Conservation (phyloP, 2,329 filamentous ascomycete species). For the Fusarium burgessii region DNA sequence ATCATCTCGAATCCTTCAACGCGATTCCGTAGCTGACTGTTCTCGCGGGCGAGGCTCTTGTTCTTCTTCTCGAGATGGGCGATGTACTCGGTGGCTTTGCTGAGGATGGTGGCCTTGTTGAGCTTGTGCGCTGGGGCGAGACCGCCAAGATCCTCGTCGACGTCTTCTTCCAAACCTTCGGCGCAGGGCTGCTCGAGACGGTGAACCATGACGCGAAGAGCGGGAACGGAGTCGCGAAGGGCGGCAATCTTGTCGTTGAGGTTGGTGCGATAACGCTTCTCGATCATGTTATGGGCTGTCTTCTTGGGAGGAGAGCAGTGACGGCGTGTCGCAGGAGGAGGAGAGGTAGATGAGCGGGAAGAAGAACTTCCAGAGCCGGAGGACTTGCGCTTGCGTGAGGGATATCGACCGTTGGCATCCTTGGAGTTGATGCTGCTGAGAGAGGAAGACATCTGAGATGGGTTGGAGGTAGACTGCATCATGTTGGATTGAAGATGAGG, state of each 20-base stretch:
- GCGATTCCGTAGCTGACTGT: conserved; percentile 49
- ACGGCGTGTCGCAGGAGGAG: conserved; percentile 46
- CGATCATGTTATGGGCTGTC: conserved; percentile 95
- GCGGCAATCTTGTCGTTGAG: conserved; percentile 95
- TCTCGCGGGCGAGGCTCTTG: conserved; percentile 49
- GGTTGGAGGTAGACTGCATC: conserved; percentile 37
- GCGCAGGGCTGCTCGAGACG: conserved; percentile 71
- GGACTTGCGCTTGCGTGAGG: conserved; percentile 51
- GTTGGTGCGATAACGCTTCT: conserved; percentile 94
- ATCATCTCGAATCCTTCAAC: conserved; percentile 49
- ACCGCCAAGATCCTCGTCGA: conserved; percentile 79
- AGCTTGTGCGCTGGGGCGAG: conserved; percentile 87
- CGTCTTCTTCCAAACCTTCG: conserved; percentile 67
- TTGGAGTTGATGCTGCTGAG: conserved; percentile 30
- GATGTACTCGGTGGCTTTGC: conserved; percentile 56
- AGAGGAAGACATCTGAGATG: conserved; percentile 36
- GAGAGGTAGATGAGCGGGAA: conserved; percentile 57
- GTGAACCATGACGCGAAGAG: conserved; percentile 76
- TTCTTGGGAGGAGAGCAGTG: conserved; percentile 71
- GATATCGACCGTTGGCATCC: conserved; percentile 41
- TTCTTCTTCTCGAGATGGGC: conserved; percentile 53
- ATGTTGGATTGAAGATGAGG: conserved; percentile 38
- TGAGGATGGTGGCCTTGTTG: conserved; percentile 85
- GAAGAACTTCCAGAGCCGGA: conserved; percentile 47
- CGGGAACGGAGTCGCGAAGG: conserved; percentile 88